Evolutionary conservation across 306 rosid genomes (phyloP).

Genomic region (Vigna angularis): DNA sequence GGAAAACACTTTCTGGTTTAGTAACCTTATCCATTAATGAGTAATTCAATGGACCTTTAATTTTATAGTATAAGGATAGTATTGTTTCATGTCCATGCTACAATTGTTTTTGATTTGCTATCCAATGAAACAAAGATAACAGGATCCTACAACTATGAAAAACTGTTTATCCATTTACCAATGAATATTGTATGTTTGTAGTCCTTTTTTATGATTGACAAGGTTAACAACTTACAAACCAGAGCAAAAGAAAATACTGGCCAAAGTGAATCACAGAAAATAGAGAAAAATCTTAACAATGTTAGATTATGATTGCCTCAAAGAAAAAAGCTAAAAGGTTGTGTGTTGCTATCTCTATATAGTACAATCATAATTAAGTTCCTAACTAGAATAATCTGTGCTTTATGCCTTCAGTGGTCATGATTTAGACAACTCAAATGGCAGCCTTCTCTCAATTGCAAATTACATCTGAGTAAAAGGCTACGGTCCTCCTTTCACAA

Average conservation of each 20-base stretch:
- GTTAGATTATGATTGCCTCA: constrained; percentile 30
- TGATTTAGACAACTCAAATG: constrained; percentile 24
- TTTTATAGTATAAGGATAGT: background rate
- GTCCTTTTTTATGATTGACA: constrained; percentile 14
- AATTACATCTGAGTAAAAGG: constrained; percentile 86
- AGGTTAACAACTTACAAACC: constrained; percentile 7
- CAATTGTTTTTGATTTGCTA: background rate
- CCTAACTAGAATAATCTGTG: constrained; percentile 21
- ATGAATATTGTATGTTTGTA: background rate
- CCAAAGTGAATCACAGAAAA: background rate
- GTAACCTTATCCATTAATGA: no score
- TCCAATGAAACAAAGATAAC: background rate
- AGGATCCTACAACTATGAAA: background rate
- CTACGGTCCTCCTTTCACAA: constrained; percentile 88
- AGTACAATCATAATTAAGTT: constrained; percentile 12
- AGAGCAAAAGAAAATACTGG: background rate
- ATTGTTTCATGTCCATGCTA: background rate
- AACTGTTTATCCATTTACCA: background rate
- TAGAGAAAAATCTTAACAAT: constrained; percentile 2
- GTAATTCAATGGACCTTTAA: background rate
- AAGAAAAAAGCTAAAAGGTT: constrained; percentile 21
- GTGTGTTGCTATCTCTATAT: constrained; percentile 3
- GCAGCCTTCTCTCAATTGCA: constrained; percentile 56
- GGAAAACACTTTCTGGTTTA: no score
- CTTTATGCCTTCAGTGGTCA: background rate